A percentile compares a stretch with the other conserved stretches of the same genome.
Evolutionary conservation across 2,329 filamentous ascomycete species (phyloP).

Genomic region (Pyrenophora graminea): DNA sequence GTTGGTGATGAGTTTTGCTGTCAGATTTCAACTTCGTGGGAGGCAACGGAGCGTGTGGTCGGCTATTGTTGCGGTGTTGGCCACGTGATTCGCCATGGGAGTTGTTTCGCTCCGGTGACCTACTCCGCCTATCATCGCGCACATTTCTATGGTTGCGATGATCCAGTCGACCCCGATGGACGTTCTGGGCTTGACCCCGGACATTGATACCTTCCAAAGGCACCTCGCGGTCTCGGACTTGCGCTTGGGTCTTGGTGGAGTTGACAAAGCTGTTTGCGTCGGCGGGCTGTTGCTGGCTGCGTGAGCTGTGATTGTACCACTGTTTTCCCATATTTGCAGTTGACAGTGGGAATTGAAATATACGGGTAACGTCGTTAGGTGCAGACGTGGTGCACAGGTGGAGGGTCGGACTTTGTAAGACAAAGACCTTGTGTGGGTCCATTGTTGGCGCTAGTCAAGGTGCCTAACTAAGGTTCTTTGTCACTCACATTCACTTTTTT

Average conservation of each 20-base stretch:
- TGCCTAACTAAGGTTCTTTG: not conserved
- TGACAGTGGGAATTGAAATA: not conserved
- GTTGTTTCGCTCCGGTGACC: not conserved
- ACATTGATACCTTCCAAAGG: not conserved
- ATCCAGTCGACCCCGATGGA: not conserved
- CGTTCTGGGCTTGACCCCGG: not conserved
- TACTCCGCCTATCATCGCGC: not conserved
- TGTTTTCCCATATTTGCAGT: not conserved
- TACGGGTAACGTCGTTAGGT: not conserved
- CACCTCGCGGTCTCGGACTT: too few relatives aligned
- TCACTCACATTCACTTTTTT: not conserved
- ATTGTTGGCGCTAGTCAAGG: constrained; percentile 2
- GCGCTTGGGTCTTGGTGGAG: not conserved
- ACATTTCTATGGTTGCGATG: not conserved
- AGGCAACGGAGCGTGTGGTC: not conserved
- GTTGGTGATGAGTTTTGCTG: not conserved
- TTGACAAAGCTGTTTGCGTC: not conserved
- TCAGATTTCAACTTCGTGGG: not conserved
- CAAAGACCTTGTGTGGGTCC: constrained; percentile 10
- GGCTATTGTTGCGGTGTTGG: not conserved
- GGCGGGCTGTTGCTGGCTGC: not conserved
- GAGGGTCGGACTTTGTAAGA: not conserved
- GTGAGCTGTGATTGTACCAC: not conserved
- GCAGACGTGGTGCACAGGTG: not conserved
- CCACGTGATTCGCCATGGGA: not conserved